Conservation (phyloP, 2,329 filamentous ascomycete genomes). For the Claviceps maximensis region DNA sequence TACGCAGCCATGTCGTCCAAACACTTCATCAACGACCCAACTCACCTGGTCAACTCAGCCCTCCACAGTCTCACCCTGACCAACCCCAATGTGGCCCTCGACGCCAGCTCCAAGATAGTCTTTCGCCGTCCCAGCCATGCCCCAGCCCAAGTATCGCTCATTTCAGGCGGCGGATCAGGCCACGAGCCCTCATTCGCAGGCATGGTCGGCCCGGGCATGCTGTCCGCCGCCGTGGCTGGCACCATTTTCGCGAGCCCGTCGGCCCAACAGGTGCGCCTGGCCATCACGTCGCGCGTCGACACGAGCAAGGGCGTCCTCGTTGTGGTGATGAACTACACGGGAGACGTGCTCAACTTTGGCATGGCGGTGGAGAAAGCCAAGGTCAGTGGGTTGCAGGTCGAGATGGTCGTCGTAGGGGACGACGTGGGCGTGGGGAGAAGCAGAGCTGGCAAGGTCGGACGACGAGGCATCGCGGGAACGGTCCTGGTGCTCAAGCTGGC, state of each 20-base stretch:
- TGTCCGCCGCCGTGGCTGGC: constrained; percentile 71
- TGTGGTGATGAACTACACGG: constrained; percentile 93
- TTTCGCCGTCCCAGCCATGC: constrained; percentile 50
- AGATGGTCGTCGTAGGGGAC: constrained; percentile 87
- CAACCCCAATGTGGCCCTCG: constrained; percentile 72
- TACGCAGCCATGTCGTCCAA: constrained; percentile 40
- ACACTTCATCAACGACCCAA: constrained; percentile 82
- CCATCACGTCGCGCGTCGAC: constrained; percentile 60
- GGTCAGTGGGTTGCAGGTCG: constrained; percentile 60
- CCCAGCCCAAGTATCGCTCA: constrained; percentile 58
- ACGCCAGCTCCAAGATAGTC: constrained; percentile 68
- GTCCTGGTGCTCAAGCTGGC: constrained; percentile 85
- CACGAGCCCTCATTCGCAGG: constrained; percentile 82
- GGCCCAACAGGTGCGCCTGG: constrained; percentile 69
- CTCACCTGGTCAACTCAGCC: constrained; percentile 63
- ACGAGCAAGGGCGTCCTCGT: constrained; percentile 64
- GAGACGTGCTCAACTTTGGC: constrained; percentile 82
- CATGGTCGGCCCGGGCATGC: constrained; percentile 71
- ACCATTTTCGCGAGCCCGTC: constrained; percentile 76
- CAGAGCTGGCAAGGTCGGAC: constrained; percentile 80
- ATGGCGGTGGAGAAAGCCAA: constrained; percentile 88
- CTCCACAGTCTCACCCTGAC: constrained; percentile 66
- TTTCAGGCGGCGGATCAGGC: constrained; percentile 80
- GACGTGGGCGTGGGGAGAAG: constrained; percentile 78
- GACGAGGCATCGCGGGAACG: constrained; percentile 82